Conservation (phyloP, 257 asterid species). For the Gentiana dahurica region DNA sequence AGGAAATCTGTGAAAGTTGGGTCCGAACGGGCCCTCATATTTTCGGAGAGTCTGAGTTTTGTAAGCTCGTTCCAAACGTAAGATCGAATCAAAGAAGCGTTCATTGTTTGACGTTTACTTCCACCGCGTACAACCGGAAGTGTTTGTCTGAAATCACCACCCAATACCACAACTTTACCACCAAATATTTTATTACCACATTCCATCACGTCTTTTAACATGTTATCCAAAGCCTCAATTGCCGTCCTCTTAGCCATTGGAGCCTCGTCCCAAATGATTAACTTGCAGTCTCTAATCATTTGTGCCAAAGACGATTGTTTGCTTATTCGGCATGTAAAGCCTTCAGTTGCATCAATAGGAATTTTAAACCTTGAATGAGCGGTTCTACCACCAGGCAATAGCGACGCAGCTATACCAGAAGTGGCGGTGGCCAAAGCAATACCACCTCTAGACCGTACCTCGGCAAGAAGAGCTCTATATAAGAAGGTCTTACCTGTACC, state of each 20-base stretch:
- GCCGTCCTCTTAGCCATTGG: neutral
- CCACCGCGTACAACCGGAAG: neutral
- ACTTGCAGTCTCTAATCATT: neutral
- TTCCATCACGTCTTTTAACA: slow-evolving; percentile 1
- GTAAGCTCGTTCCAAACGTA: neutral
- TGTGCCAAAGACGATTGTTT: neutral
- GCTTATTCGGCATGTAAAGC: neutral
- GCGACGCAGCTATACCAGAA: slow-evolving; percentile 1
- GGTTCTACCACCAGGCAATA: neutral
- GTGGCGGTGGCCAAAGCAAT: slow-evolving; percentile 5
- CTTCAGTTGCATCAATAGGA: neutral
- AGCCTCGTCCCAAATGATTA: slow-evolving; percentile 10
- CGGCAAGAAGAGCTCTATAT: neutral
- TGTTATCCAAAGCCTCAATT: neutral
- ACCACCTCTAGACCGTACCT: neutral
- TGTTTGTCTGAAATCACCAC: neutral
- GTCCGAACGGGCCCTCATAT: neutral
- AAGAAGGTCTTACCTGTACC: slow-evolving; percentile 1
- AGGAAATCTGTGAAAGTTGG: too few species aligned
- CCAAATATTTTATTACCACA: neutral
- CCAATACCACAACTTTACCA: neutral
- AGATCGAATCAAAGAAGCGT: neutral
- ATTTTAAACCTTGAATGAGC: slow-evolving; percentile 11
- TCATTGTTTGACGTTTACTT: neutral
- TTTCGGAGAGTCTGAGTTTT: neutral